Base-by-base conservation (phyloP, 1,284 basidiomycete species). In the Coniferiporia sulphurascens region DNA sequence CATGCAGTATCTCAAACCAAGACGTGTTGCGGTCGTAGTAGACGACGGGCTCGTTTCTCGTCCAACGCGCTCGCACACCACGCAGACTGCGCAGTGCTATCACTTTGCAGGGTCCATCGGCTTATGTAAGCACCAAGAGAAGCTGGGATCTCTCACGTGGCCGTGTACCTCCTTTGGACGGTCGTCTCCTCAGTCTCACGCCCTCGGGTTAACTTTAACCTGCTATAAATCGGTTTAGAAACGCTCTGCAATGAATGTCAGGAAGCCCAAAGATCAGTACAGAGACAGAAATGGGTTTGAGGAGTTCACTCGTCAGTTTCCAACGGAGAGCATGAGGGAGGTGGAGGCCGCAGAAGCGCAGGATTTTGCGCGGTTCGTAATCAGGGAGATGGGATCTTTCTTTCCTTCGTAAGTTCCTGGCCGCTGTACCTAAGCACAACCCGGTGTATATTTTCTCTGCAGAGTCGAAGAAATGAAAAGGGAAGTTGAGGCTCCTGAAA, bases 361-460 rank as follows among this genome's bases (percentile, higher is more conserved):
- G 35, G 70, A 70, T 6, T 48, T 70, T n/a, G 69, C 70, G 0
- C 65, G 70, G 48, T 73, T 69, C 58, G 59, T 70, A 4, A 66
- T 73, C 51, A 62, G 58, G 22, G 64, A 61, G 59, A 71, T 68
- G 49, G 70, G 70, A 13, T 45, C 38, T 49, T 12, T 36, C 43
- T 62, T 59, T 45, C 57, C 56, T n/a, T 55, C 58, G 54, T 62
- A 50, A 12, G 57, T 62, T 27, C 34, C 12, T 27, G 15, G n/a
- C 8, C 38, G n/a, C 48, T 41, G 17, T 53, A n/a, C 44, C 45
- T 27, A 36, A 32, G 12, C 5, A 34, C 38, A 21, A 43, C 8
- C 9, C 9, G 44, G 35, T 56, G 27, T 35, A 41, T 32, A 5
- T 4, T 27, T 15, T 35, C 9, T 15, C 12, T 4, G 6, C 54